These are phyloP conservation scores for Xerocomus nothofagi DNA, from an alignment of 1,284 basidiomycete genomes.

Conservation along the genomic window DNA sequence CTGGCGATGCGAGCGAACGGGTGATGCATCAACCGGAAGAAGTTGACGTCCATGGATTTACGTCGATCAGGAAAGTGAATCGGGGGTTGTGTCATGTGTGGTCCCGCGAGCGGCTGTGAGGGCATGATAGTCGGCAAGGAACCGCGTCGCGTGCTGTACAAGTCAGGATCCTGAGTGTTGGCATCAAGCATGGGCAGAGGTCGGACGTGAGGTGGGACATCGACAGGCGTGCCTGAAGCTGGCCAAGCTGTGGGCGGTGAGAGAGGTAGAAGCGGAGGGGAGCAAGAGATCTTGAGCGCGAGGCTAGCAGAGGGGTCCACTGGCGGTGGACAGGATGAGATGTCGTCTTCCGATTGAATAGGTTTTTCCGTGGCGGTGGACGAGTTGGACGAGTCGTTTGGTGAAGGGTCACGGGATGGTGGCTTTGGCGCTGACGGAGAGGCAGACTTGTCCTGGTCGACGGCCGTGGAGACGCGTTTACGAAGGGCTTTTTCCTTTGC, in stretches of 20 bases:
- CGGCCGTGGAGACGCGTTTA: conserved; percentile 17
- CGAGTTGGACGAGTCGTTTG: conserved; percentile 32
- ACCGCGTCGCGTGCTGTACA: conserved; percentile 40
- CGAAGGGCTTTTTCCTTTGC: conserved; percentile 72
- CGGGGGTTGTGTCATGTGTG: conserved; percentile 18
- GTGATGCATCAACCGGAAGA: conserved; percentile 59
- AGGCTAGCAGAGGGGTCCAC: conserved; percentile 32
- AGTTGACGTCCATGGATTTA: conserved; percentile 59
- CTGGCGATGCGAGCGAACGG: conserved; percentile 62
- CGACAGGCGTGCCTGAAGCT: conserved; percentile 35
- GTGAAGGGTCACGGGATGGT: conserved; percentile 29
- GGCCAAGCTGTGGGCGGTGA: conserved; percentile 41
- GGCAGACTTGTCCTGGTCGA: conserved; percentile 18
- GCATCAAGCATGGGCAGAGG: conserved; percentile 11
- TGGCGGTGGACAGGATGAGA: conserved; percentile 5
- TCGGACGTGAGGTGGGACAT: conserved; percentile 28
- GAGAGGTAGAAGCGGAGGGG: conserved; percentile 40
- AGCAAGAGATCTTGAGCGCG: conserved; percentile 38
- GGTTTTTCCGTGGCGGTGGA: conserved; percentile 34
- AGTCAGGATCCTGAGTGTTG: conserved; percentile 24
- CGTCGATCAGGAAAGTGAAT: conserved; percentile 43
- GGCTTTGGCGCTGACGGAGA: conserved; percentile 15
- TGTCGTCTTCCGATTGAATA: conserved; percentile 12
- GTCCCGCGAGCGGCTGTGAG: conserved; percentile 37
- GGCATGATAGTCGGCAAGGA: conserved; percentile 51